Base-by-base conservation (phyloP, 352 stramenopile genomes). In the Globisporangium yorkense region DNA sequence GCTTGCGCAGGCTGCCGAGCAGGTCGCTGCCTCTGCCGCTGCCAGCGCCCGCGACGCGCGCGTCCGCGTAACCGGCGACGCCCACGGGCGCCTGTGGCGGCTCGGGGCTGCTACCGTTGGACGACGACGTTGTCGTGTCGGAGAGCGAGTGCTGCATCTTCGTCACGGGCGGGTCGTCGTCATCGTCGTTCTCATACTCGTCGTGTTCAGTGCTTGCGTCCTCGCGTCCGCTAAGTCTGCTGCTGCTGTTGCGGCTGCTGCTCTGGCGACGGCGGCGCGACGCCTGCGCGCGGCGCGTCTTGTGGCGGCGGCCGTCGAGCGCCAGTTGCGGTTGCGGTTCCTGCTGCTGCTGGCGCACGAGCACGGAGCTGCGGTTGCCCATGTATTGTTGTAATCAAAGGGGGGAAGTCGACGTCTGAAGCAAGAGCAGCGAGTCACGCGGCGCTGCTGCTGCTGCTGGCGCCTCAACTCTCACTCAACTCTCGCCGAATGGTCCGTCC, bases 111-210 rank as follows among this genome's bases (percentile, higher is more conserved):
- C 56, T 61, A 20, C 56, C 49, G 48, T 51, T 56, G 27, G 56
- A 77, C 15, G 71, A 79, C 15, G 71, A 74, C 10, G 75, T 57
- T 3, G 76, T 84, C 52, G 72, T 78, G 39, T 83, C 72, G 1
- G 78, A 88, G n/a, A 85, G 61, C 59, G 74, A 74, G 59, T 85
- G 70, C 46, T 58, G 57, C 51, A 82, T 84, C 40, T 67, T 55
- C 37, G 56, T 29, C n/a, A 31, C 29, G 10, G n/a, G 9, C 20
- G 46, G 16, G 12, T 13, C n/a, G 21, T 54, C 54, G 33, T 47
- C 45, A 20, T 59, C 59, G 20, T 54, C 47, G 39, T 59, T 21
- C 29, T 52, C 24, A 7, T 24, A 24, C 21, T 52, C 27, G 20
- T 52, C 47, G n/a, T 52, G 47, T 31, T 29, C 16, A n/a, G 0